Evolutionary conservation across 352 stramenopile genomes (phyloP).

Genomic region (Globisporangium orthogonon): DNA sequence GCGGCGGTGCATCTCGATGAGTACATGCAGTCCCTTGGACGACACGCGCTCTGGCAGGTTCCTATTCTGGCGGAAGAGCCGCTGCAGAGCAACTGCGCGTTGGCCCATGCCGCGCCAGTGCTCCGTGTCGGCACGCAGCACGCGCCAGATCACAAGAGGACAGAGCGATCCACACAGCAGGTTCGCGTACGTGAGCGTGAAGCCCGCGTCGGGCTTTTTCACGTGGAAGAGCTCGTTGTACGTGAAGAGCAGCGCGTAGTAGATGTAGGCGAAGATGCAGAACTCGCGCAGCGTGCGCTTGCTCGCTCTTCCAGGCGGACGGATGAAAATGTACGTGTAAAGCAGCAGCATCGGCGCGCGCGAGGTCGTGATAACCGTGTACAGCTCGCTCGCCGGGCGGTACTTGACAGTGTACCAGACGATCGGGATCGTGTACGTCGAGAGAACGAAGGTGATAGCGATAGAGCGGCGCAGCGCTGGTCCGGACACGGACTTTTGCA

Average conservation of each 20-base stretch:
- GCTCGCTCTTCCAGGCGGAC: slow-evolving; percentile 19
- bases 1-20: slow-evolving; percentile 65
- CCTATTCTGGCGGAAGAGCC: slow-evolving; percentile 1
- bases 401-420: not conserved
- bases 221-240: slow-evolving; percentile 24
- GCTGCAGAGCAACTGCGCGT: slow-evolving; percentile 7
- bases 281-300: slow-evolving; percentile 26
- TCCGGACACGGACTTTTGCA: slow-evolving; percentile 8
- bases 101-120: slow-evolving; percentile 44
- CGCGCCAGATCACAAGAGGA: slow-evolving; percentile 44
- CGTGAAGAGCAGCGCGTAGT: slow-evolving; percentile 23
- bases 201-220: slow-evolving; percentile 12
- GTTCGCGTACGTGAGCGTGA: slow-evolving; percentile 21
- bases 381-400: not conserved
- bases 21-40: slow-evolving; percentile 46
- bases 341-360: slow-evolving; percentile 10
- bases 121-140: slow-evolving; percentile 64
- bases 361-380: not conserved
- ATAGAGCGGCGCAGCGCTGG: slow-evolving; percentile 16
- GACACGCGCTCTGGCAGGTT: slow-evolving; percentile 17
- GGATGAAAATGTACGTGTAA: slow-evolving; percentile 21
- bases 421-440: slow-evolving; percentile 2
- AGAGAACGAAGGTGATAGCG: slow-evolving; percentile 12
- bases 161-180: slow-evolving; percentile 13
- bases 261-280: slow-evolving; percentile 25